Evolutionary conservation across 164 flowering plant species (phyloP).

Genomic region (Vitis cinerea): DNA sequence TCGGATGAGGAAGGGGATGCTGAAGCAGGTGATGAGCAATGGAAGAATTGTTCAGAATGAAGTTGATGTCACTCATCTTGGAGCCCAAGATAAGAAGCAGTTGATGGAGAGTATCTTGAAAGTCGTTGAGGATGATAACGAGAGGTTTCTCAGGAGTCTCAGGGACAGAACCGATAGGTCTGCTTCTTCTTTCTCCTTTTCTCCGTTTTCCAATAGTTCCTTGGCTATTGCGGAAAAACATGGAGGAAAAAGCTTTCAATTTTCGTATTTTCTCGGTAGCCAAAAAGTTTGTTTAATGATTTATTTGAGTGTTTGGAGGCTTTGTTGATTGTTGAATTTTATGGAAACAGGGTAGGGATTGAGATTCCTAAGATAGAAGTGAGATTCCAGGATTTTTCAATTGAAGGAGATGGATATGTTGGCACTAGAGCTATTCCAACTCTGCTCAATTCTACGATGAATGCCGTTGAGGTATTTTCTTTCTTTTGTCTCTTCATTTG

Average conservation of each 20-base stretch:
- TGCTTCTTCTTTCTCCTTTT: background rate
- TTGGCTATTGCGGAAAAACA: background rate
- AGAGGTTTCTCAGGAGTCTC: conserved; percentile 14
- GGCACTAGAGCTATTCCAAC: conserved; percentile 19
- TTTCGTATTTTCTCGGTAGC: background rate
- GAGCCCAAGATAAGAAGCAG: conserved; percentile 12
- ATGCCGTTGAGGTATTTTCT: background rate
- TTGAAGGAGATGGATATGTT: conserved; percentile 22
- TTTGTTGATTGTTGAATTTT: background rate
- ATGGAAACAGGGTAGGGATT: conserved; percentile 12
- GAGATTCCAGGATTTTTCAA: conserved; percentile 9
- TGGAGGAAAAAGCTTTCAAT: background rate
- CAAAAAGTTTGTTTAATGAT: background rate
- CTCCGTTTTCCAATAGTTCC: background rate
- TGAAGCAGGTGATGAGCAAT: conserved; percentile 13
- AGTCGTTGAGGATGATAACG: conserved; percentile 24
- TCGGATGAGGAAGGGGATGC: conserved; percentile 15
- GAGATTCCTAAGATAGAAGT: conserved; percentile 16
- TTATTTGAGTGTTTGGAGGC: background rate
- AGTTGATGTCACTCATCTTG: conserved; percentile 17
- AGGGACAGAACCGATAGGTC: conserved; percentile 10
- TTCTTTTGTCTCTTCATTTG: background rate
- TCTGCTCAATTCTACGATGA: conserved; percentile 13
- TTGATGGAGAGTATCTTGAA: conserved; percentile 19
- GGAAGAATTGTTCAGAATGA: conserved; percentile 15